Base-by-base conservation (phyloP, 495 filamentous ascomycete genomes). In the Penicillium coffeae region DNA sequence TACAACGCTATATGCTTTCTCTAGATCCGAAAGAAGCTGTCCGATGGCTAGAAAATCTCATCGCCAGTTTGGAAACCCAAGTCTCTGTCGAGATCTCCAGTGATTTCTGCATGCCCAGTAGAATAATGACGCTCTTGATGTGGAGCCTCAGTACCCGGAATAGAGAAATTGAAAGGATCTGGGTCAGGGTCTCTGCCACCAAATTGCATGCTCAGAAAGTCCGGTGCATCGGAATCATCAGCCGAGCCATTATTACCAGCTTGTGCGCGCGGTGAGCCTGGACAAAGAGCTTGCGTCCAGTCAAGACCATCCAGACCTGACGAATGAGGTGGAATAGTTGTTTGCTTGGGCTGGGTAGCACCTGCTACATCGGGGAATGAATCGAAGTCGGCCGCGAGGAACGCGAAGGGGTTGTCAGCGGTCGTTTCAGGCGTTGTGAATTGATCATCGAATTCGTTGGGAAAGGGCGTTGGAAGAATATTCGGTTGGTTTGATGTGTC, bases 71-170 rank as follows among this genome's bases (percentile, higher is more conserved):
- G 39, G 32, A 70, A 62, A 1, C 69, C 66, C 18, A 74, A 47
- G 59, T 74, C 71, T 21, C 55, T 49, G 58, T 74, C 71, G 44
- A 74, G 47, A 56, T 74, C 71, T 2, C 71, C 71, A 3, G 71
- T 74, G 14, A 74, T 73, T 38, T 60, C 50, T 9, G 48, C 45
- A 22, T 55, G 48, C 1, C 40, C 34, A 21, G 42, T 20, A 3
- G 12, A 32, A 35, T 45, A 21, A 6, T n/a, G 12, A 6, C 10
- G 5, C 10, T 2, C 13, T n/a, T n/a, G n/a, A 9, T n/a, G 7
- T 7, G 16, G 16, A 19, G 44, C 38, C n/a, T 45, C 44, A 22
- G 50, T 51, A 38, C 52, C 50, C 8, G 52, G 52, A 13, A 59
- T 38, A 13, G 51, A 41, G 41, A 69, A 69, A 1, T 49, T 42